Evolutionary conservation across 2,329 filamentous ascomycete genomes (phyloP), one percentile per base, ranked within the genome.

Genomic region (Epichloe typhina): DNA sequence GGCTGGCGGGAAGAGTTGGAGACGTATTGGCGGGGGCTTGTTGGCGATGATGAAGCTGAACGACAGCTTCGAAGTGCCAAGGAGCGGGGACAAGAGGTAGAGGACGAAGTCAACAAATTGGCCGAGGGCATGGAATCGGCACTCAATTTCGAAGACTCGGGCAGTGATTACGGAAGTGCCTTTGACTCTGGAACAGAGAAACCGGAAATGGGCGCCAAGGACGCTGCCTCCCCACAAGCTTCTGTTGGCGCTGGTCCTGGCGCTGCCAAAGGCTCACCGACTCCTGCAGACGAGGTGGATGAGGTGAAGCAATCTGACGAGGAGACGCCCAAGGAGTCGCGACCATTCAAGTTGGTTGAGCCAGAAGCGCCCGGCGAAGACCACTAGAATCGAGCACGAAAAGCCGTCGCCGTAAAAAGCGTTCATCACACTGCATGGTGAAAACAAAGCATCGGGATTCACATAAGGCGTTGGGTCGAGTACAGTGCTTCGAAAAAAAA

Each of bases 1-100:
- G 91, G 89, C 1, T 98, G 93, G 93, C 67, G 77, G 8, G 80
- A 88, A 2, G 91, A 97, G 62, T 72, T 98, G 15, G 88, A 96
- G 62, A 66, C 63, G 3, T 59, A 87, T 49, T 97, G 89, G 89
- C 73, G 80, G 21, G 67, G 70, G 44, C 76, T 84, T 0, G 83
- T 86, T 7, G 79, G 85, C 4, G 70, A 82, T 23, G 70, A 77
- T 54, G 73, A 80, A 59, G 75, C 76, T 21, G 71, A 70, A 57
- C 73, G 69, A 53, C 75, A 77, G 60, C 57, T 71, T 53, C 51
- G 54, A 11, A 61, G 59, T 12, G 58, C 61, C 31, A 67, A 61
- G 39, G 61, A 59, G 9, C 58, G 56, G 6, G 57, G 61, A 7
- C 56, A 58, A 26, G 66, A 66, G 50, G 59, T 69, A 4, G 67